phyloP scores from a whole-genome alignment of 306 rosid genomes.

The Medicago truncatula region MtrunA17r5.0-ANR NC_053047.1:22405001-22405500 shows the following conservation, averaged over 20 bases:
- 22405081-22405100: too few relatives aligned
- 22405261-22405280: background rate
- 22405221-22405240: background rate
- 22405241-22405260: background rate
- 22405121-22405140: constrained; percentile 41
- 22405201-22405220: constrained; percentile 54
- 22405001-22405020: too few relatives aligned
- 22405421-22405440: background rate
- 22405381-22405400: background rate
- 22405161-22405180: constrained; percentile 57
- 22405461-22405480: background rate
- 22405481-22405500: constrained; percentile 6
- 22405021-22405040: too few relatives aligned
- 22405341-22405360: constrained; percentile 47
- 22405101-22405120: background rate
- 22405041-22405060: too few relatives aligned
- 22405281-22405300: constrained; percentile 48
- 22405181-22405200: constrained; percentile 51
- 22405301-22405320: constrained; percentile 44
- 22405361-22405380: constrained; percentile 38
- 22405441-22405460: background rate
- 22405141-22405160: constrained; percentile 29
- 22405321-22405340: constrained; percentile 48
- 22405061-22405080: too few relatives aligned
- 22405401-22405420: background rate